phyloP scores from a whole-genome alignment of 1,139 yeast genomes.

The Entelexis paramagnoliae region DNA sequence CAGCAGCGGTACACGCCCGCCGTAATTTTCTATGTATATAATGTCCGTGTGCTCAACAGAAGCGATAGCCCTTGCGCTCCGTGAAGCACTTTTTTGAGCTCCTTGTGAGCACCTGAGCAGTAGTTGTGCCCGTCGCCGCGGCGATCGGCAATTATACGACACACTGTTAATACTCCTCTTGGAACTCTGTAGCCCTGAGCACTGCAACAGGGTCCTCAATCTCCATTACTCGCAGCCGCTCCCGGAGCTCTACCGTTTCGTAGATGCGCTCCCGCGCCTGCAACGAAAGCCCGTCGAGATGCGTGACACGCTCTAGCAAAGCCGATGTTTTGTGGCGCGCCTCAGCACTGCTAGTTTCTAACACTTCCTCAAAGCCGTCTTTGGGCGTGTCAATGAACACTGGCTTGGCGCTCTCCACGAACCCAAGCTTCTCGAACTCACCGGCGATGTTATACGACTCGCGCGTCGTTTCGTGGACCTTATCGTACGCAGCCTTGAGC shows the following conservation, averaged over 20 bases:
- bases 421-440: neutral
- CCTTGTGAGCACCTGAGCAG: too few species aligned
- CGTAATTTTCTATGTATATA: too few species aligned
- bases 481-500: neutral
- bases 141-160: too few species aligned
- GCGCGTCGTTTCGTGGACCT: conserved; percentile 1
- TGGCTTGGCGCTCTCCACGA: neutral
- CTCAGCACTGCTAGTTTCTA: neutral
- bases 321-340: neutral
- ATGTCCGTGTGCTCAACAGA: too few species aligned
- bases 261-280: neutral
- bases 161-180: neutral
- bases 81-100: too few species aligned
- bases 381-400: neutral
- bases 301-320: neutral
- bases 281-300: neutral
- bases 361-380: neutral
- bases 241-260: neutral
- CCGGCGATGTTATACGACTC: neutral
- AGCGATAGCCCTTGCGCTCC: too few species aligned
- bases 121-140: too few species aligned
- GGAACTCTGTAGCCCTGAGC: neutral
- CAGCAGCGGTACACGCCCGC: too few species aligned
- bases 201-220: neutral
- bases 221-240: neutral